Conservation (phyloP, 257 asterid genomes). For the Misopates orontium region DNA sequence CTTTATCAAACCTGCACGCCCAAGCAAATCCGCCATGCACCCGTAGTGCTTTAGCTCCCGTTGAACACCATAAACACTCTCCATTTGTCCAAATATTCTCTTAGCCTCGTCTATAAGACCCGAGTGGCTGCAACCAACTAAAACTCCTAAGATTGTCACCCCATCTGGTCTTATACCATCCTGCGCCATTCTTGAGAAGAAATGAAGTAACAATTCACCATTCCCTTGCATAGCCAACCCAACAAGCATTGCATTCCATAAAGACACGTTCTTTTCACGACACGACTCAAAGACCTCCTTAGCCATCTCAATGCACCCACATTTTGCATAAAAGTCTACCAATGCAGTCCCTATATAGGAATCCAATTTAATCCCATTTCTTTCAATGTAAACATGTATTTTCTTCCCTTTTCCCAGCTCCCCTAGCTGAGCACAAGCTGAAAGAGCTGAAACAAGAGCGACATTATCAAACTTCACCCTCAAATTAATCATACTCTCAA, state of each 20-base stretch:
- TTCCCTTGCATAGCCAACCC: constrained; percentile 82
- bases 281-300: constrained; percentile 48
- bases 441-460: constrained; percentile 66
- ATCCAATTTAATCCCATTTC: constrained; percentile 41
- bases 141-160: constrained; percentile 64
- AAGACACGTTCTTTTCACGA: constrained; percentile 40
- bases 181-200: constrained; percentile 61
- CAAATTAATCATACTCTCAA: constrained; percentile 52
- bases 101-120: constrained; percentile 66
- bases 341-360: constrained; percentile 69
- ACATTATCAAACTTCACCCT: constrained; percentile 46
- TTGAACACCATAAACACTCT: constrained; percentile 49
- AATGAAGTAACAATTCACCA: constrained; percentile 43
- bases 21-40: constrained; percentile 84
- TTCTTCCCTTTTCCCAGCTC: constrained; percentile 59
- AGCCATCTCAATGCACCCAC: constrained; percentile 70
- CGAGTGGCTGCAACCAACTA: constrained; percentile 86
- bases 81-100: constrained; percentile 62
- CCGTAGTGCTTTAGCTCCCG: constrained; percentile 88
- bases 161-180: constrained; percentile 60
- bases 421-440: constrained; percentile 84
- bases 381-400: constrained; percentile 46
- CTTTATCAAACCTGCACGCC: constrained; percentile 68
- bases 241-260: constrained; percentile 87
- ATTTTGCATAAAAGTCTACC: constrained; percentile 76